Evolutionary conservation across 2,329 filamentous ascomycete species (phyloP).

Genomic region (Diaporthe australafricana): DNA sequence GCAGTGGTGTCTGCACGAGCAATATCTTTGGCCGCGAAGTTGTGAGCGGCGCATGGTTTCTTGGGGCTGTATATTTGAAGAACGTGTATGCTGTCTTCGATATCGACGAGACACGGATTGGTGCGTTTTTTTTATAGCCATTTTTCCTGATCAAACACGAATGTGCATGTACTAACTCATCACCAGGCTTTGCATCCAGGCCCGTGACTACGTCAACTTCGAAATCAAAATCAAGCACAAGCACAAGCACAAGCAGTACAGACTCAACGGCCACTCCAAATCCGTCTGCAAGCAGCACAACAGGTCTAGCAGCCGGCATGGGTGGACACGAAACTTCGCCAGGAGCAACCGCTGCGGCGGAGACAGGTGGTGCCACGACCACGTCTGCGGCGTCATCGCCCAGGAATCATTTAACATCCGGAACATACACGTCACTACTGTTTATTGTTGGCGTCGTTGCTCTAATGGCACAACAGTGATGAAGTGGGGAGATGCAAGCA

Average conservation of each 20-base stretch:
- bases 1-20: conserved; percentile 69
- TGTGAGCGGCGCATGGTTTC: conserved; percentile 77
- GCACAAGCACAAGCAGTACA: conserved; percentile 10
- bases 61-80: conserved; percentile 88
- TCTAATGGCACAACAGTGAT: conserved; percentile 38
- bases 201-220: conserved; percentile 41
- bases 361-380: conserved; percentile 39
- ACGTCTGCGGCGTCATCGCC: conserved; percentile 43
- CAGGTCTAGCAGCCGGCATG: not conserved
- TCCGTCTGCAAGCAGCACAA: conserved; percentile 22
- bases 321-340: conserved; percentile 8
- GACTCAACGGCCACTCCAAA: not conserved
- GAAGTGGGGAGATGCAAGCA: not conserved
- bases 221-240: conserved; percentile 9
- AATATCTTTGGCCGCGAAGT: conserved; percentile 81
- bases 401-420: conserved; percentile 41
- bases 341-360: conserved; percentile 41
- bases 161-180: conserved; percentile 16
- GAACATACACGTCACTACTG: conserved; percentile 39
- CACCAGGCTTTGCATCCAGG: conserved; percentile 52
- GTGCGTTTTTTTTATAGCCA: conserved; percentile 51
- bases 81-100: conserved; percentile 92
- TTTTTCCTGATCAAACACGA: not conserved
- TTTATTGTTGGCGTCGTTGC: conserved; percentile 42
- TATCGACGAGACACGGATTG: conserved; percentile 73